Evolutionary conservation across 1,284 basidiomycete species (phyloP).

Genomic region (Sporisorium sorghi): DNA sequence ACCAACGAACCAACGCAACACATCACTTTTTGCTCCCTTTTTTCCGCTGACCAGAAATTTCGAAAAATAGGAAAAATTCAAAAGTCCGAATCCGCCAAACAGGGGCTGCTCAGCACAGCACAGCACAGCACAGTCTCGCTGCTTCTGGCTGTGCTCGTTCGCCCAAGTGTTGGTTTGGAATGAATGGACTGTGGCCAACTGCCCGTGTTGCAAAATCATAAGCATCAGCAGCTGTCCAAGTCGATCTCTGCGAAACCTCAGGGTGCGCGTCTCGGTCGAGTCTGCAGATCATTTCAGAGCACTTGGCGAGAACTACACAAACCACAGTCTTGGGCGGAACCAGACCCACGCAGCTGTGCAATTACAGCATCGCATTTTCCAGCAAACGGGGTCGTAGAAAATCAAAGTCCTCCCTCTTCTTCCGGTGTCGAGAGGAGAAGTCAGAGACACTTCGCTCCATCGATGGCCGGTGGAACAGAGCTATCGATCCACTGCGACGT

Average conservation of each 20-base stretch:
- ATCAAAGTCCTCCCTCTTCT: constrained; percentile 1
- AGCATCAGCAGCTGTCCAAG: constrained; percentile 4
- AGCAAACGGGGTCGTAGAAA: background rate
- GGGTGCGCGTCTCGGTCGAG: constrained; percentile 37
- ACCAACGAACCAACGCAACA: constrained; percentile 44
- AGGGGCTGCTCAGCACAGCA: background rate
- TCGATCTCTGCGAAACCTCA: constrained; percentile 18
- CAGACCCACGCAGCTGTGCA: constrained; percentile 13
- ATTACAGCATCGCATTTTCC: constrained; percentile 27
- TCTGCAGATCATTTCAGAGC: constrained; percentile 15
- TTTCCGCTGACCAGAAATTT: constrained; percentile 1
- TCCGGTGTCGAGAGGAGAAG: constrained; percentile 4
- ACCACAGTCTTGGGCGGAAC: background rate
- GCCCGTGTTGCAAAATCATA: background rate
- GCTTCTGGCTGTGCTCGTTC: background rate
- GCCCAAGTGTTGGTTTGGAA: constrained; percentile 5
- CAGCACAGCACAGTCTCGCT: background rate
- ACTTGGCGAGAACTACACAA: constrained; percentile 17
- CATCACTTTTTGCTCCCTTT: constrained; percentile 48
- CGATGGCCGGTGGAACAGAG: no score
- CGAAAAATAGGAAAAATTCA: constrained; percentile 5
- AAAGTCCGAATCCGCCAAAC: constrained; percentile 9
- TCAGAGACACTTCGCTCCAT: background rate
- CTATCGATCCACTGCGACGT: no score
- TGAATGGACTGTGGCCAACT: background rate